phyloP scores from a whole-genome alignment of 805 yeast genomes.

The Barnettozyma pratensis region DNA sequence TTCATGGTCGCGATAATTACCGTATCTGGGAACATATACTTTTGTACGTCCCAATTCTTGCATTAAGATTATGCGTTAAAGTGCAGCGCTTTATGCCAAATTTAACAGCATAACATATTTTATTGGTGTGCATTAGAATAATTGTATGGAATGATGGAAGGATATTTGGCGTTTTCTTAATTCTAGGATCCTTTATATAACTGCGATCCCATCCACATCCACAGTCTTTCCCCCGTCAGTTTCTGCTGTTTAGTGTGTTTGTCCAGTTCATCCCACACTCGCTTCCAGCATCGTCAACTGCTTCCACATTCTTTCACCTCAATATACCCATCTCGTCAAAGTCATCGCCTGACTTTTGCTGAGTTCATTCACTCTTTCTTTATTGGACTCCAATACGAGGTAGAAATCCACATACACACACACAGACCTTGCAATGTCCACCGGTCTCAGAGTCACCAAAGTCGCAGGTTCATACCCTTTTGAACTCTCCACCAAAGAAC shows the following conservation, averaged over 20 bases:
- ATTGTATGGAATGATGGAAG: not conserved
- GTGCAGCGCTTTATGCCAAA: not conserved
- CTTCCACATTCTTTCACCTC: too few relatives aligned
- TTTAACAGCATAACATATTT: not conserved
- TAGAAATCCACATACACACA: too few relatives aligned
- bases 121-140: not conserved
- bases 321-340: too few relatives aligned
- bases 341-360: too few relatives aligned
- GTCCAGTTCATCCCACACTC: not conserved
- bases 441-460: conserved; percentile 31
- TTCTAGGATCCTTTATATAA: not conserved
- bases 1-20: not conserved
- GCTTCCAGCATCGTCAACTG: too few relatives aligned
- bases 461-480: conserved; percentile 9
- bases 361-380: too few relatives aligned
- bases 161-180: not conserved
- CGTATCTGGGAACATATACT: not conserved
- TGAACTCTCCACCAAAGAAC: conserved; percentile 44
- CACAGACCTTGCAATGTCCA: conserved; percentile 8
- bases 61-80: not conserved
- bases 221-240: not conserved
- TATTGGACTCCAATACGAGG: too few relatives aligned
- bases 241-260: not conserved
- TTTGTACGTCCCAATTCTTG: not conserved
- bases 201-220: not conserved